Percentiles rank a stretch among this genome's conserved stretches.
Conservation (phyloP, 768 basidiomycete species). For the Mycena sanguinolenta region DNA sequence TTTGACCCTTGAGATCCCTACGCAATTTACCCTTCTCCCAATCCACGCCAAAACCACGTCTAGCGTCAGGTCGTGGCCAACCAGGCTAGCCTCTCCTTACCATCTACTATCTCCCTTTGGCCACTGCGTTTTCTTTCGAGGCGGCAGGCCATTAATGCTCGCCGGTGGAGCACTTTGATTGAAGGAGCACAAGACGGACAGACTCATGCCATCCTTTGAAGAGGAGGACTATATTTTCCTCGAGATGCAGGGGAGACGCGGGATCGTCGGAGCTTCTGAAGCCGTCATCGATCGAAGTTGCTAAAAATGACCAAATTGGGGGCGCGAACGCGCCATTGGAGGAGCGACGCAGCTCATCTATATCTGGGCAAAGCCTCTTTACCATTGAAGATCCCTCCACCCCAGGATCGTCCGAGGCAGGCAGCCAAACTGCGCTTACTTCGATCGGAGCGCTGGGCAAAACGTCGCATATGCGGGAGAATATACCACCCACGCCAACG, state of each 20-base stretch:
- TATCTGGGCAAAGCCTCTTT: constrained; percentile 15
- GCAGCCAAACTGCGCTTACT: constrained; percentile 24
- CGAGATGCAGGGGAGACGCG: constrained; percentile 4
- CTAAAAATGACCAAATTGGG: neutral
- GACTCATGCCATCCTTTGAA: constrained; percentile 58
- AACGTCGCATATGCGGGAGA: constrained; percentile 36
- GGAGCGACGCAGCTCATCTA: constrained; percentile 22
- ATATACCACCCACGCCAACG: constrained; percentile 37
- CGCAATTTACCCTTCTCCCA: neutral
- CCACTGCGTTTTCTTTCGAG: neutral
- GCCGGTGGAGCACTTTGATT: neutral
- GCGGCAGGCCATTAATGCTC: constrained; percentile 12
- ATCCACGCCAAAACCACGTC: constrained; percentile 1
- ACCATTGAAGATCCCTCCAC: constrained; percentile 7
- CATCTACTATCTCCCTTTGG: neutral
- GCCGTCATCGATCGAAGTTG: neutral
- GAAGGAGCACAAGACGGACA: constrained; percentile 55
- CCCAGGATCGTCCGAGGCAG: constrained; percentile 22
- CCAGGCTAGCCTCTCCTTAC: neutral
- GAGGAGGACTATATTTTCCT: constrained; percentile 40
- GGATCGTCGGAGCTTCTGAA: neutral
- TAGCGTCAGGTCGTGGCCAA: neutral
- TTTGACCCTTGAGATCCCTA: neutral
- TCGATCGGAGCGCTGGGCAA: constrained; percentile 27
- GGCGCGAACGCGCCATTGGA: neutral